Base-by-base conservation (phyloP, 2,329 filamentous ascomycete genomes). In the Colletotrichum karsti region DNA sequence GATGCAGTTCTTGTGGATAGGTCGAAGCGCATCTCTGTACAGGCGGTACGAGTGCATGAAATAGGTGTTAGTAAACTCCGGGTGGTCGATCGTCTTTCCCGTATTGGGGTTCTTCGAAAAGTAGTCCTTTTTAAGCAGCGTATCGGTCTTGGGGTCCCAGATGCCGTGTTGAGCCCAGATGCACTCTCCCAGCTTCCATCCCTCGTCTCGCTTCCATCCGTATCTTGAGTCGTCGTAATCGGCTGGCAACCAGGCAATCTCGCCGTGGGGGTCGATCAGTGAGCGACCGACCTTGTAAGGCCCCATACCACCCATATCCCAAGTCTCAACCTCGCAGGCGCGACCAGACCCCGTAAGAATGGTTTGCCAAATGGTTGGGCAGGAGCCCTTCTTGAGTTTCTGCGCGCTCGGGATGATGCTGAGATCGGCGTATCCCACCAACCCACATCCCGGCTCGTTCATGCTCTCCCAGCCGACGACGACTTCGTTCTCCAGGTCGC, bases 131-230 rank as follows among this genome's bases (percentile, higher is more conserved):
- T 88, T 89, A 64, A 97, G 79, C 5, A 99, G 82, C 0, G 87
- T 89, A 76, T 98, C 94, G 2, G 88, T 92, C 4, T 84, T 82
- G 6, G 92, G 91, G 75, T 99, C 94, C 96, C 96, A 99, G 6
- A 99, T 90, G 1, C 95, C 95, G 78, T 99, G 95, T 76, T 98
- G 95, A 4, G 96, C 95, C 96, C 96, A 99, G 42, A 99, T 79
- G 75, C 96, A 98, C 79, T 97, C 90, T n/a, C 96, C 96, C 18
- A 99, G 82, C 77, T 91, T 95, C 96, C 96, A 99, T 7, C 86
- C 91, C 0, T 92, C 87, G 75, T 97, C 93, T 71, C 96, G 89
- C 77, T 92, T 94, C 90, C 93, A 99, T 37, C 93, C 93, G 77
- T 99, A 99, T 71, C 90, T 88, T 12, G 89, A 91, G 72, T 99